A percentile compares a stretch with the other conserved stretches of the same genome.
phyloP scores from a whole-genome alignment of 140 eudicot species.

The Flaveria floridana region DNA sequence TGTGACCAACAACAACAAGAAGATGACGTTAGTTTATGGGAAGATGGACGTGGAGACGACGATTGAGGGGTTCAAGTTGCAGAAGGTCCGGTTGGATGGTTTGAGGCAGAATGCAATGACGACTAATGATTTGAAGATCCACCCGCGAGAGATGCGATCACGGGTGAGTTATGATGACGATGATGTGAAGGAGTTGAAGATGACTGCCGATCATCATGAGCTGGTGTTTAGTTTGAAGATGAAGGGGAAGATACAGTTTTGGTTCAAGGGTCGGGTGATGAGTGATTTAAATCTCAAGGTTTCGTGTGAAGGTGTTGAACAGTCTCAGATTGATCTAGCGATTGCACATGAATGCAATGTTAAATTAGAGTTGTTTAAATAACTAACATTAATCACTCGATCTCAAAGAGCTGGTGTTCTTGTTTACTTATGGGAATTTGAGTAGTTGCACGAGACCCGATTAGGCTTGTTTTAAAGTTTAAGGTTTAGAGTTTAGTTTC shows the following conservation, averaged over 20 bases:
- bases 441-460: too few species aligned
- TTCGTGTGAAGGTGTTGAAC: slow-evolving; percentile 38
- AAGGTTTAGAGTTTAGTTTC: background rate
- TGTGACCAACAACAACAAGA: slow-evolving; percentile 41
- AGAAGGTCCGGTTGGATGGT: slow-evolving; percentile 11
- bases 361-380: slow-evolving; percentile 37
- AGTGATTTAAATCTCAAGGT: slow-evolving; percentile 36
- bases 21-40: slow-evolving; percentile 35
- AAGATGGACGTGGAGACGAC: slow-evolving; percentile 24
- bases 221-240: slow-evolving; percentile 33
- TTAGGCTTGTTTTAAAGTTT: background rate
- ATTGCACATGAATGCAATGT: slow-evolving; percentile 36
- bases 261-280: slow-evolving; percentile 31
- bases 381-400: background rate
- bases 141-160: slow-evolving; percentile 10
- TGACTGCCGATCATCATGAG: background rate
- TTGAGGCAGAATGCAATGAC: slow-evolving; percentile 32
- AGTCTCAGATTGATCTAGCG: slow-evolving; percentile 42
- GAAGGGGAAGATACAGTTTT: slow-evolving; percentile 38
- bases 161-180: slow-evolving; percentile 21
- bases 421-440: too few species aligned
- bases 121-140: slow-evolving; percentile 28
- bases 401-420: background rate
- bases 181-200: slow-evolving; percentile 34
- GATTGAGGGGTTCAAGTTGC: slow-evolving; percentile 30